Conservation (phyloP, 345 rosid genomes). For the Linum lewisii region DNA sequence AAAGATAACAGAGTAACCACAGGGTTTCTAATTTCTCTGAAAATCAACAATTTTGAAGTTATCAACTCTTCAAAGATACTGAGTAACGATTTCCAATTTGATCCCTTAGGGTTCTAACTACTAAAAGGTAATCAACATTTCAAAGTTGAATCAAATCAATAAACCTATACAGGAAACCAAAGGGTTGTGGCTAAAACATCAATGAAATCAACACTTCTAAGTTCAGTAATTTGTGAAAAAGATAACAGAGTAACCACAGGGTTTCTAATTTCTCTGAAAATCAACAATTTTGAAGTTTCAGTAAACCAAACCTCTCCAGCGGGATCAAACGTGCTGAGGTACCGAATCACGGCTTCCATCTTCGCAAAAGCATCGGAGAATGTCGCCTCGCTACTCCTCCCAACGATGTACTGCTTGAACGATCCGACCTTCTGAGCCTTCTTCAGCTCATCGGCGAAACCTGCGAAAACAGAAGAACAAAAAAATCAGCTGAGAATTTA, state of each 20-base stretch:
- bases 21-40: too few species aligned
- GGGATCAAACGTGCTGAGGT: conserved; percentile 56
- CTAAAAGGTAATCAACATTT: not conserved
- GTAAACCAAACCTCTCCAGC: conserved; percentile 69
- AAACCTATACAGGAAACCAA: not conserved
- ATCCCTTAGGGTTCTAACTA: too few species aligned
- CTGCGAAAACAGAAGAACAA: conserved; percentile 19
- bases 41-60: too few species aligned
- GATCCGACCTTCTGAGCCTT: conserved; percentile 59
- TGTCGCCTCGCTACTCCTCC: conserved; percentile 82
- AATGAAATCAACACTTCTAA: not conserved
- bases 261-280: too few species aligned
- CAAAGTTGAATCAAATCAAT: not conserved
- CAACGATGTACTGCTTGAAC: conserved; percentile 66
- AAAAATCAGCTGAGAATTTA: not conserved
- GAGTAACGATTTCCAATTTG: too few species aligned
- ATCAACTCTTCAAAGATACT: not conserved
- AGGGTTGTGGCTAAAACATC: too few species aligned
- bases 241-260: too few species aligned
- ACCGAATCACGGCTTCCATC: conserved; percentile 70
- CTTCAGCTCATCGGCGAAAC: conserved; percentile 71
- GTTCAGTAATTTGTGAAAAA: not conserved
- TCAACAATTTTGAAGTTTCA: not conserved
- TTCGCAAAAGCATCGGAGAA: conserved; percentile 72
- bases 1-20: too few species aligned